Evolutionary conservation across 2,329 filamentous ascomycete species (phyloP).

Genomic region (Diaporthe citri): DNA sequence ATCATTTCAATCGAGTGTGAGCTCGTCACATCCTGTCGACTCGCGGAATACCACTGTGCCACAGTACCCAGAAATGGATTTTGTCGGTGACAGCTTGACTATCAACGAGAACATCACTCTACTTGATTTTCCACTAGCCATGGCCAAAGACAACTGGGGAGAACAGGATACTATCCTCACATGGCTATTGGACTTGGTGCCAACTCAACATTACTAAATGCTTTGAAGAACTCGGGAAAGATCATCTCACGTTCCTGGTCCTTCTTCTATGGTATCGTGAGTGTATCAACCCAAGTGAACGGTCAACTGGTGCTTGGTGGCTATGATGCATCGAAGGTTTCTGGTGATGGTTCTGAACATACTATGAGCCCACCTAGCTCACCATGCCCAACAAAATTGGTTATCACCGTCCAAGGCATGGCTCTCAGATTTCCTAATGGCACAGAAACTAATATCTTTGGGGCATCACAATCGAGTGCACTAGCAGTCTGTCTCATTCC

Average conservation of each 20-base stretch:
- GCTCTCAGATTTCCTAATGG: background rate
- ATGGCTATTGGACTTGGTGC: slow-evolving; percentile 46
- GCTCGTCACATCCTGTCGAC: background rate
- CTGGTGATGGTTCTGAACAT: background rate
- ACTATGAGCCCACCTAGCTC: background rate
- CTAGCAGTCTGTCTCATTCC: background rate
- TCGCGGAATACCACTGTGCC: background rate
- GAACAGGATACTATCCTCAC: slow-evolving; percentile 42
- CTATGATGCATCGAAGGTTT: background rate
- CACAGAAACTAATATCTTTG: background rate
- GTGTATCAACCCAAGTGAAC: background rate
- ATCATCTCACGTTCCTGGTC: slow-evolving; percentile 49
- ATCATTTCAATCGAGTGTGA: background rate
- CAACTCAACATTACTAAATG: slow-evolving; percentile 49
- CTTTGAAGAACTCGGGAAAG: slow-evolving; percentile 43
- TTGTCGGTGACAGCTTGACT: background rate
- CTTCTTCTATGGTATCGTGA: slow-evolving; percentile 48
- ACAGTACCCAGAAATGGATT: background rate
- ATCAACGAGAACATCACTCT: slow-evolving; percentile 41
- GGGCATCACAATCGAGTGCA: background rate
- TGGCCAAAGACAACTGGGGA: slow-evolving; percentile 44
- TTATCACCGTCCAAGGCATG: background rate
- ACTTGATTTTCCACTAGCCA: slow-evolving; percentile 41
- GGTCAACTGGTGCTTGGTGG: background rate
- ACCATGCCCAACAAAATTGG: background rate